phyloP scores from a whole-genome alignment of 179 eudicot genomes.

The Patellifolia procumbens region DNA sequence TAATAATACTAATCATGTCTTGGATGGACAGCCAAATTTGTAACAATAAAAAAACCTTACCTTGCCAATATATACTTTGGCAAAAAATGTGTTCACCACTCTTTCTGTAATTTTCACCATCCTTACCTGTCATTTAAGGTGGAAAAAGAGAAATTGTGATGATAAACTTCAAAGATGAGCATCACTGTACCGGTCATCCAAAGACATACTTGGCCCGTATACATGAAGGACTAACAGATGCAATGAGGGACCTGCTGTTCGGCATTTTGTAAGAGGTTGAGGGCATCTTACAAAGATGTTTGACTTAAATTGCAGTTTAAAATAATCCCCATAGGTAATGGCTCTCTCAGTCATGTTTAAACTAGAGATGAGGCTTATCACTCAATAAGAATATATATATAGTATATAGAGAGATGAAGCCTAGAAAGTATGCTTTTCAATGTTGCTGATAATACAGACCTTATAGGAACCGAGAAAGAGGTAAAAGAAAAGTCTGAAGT shows the following conservation, averaged over 20 bases:
- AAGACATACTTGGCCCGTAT: neutral
- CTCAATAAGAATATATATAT: no score
- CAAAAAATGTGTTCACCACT: conserved; percentile 60
- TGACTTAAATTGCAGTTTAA: neutral
- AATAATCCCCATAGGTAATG: neutral
- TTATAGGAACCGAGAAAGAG: neutral
- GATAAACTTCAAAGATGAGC: neutral
- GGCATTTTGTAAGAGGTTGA: neutral
- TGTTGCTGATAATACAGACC: neutral
- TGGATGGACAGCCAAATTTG: neutral
- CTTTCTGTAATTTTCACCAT: conserved; percentile 76
- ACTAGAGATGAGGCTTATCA: no score
- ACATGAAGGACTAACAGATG: neutral
- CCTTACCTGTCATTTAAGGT: conserved; percentile 50
- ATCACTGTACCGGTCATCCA: neutral
- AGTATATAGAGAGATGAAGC: no score
- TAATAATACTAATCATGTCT: neutral
- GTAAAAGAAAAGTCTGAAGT: neutral
- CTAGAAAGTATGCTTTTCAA: neutral
- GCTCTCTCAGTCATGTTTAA: neutral
- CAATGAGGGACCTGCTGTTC: neutral
- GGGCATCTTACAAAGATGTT: neutral
- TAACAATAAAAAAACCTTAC: conserved; percentile 27
- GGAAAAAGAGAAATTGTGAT: conserved; percentile 9
- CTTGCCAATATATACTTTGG: conserved; percentile 64